A percentile compares a stretch with the other conserved stretches of the same genome.
Conservation (phyloP, 257 asterid species). For the Scutellaria minor region DNA sequence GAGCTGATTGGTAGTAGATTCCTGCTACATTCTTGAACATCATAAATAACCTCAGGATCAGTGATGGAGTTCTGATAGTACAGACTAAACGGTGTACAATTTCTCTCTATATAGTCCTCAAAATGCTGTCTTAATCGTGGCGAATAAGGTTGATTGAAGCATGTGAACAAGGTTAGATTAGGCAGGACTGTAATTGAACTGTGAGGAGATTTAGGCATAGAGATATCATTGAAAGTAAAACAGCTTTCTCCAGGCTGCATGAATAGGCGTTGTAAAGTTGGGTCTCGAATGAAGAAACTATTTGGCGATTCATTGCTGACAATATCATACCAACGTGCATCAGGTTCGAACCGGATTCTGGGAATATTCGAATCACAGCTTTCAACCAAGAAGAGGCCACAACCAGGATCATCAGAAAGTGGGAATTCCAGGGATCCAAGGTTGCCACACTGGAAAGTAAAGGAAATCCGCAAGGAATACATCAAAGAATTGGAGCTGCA, state of each 20-base stretch:
- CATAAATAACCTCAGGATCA: neutral
- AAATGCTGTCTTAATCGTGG: neutral
- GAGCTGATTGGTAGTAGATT: conserved; percentile 38
- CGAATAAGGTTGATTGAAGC: neutral
- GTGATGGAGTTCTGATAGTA: conserved; percentile 9
- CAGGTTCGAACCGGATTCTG: conserved; percentile 26
- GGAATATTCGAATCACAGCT: conserved; percentile 22
- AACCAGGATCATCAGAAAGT: conserved; percentile 14
- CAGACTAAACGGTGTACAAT: neutral
- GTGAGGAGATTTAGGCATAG: conserved; percentile 20
- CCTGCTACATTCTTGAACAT: conserved; percentile 4
- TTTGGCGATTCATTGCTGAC: neutral
- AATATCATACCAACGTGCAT: conserved; percentile 6
- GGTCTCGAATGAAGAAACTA: conserved; percentile 13
- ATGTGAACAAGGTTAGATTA: conserved; percentile 37
- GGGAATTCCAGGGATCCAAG: conserved; percentile 42
- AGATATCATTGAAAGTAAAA: neutral
- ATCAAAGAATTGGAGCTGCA: conserved; percentile 74
- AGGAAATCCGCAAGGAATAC: conserved; percentile 62
- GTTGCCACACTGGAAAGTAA: conserved; percentile 51
- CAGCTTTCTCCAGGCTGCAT: conserved; percentile 6
- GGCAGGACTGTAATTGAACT: conserved; percentile 31
- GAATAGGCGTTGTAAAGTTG: neutral
- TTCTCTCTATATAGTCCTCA: neutral
- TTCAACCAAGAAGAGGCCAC: conserved; percentile 46